A percentile compares a stretch with the other conserved stretches of the same genome.
Evolutionary conservation across 2,329 filamentous ascomycete species (phyloP).

Genomic region (Truncatella angustata): DNA sequence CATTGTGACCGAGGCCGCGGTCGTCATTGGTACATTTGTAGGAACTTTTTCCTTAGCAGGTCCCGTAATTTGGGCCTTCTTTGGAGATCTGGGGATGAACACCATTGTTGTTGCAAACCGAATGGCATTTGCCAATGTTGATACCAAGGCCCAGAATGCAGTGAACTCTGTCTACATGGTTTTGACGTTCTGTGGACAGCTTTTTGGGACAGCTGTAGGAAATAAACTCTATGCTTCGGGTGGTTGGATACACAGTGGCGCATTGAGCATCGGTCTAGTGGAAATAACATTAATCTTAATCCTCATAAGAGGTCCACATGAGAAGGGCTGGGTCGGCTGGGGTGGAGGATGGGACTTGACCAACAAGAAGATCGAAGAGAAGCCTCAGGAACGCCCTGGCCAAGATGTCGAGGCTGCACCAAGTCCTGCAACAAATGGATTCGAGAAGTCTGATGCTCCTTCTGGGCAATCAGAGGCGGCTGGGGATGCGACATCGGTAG

Average conservation of each 20-base stretch:
- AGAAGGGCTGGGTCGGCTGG: conserved; percentile 31
- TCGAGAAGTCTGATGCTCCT: not conserved
- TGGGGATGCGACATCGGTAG: not conserved
- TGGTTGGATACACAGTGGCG: conserved; percentile 30
- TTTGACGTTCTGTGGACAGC: conserved; percentile 29
- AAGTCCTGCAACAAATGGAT: not conserved
- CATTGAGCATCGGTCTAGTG: conserved; percentile 28
- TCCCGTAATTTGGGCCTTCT: conserved; percentile 29
- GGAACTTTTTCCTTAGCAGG: conserved; percentile 31
- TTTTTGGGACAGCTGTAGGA: conserved; percentile 30
- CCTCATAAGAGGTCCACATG: conserved; percentile 24
- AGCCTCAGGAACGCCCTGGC: not conserved
- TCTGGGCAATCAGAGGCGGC: not conserved
- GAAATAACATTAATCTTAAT: conserved; percentile 21
- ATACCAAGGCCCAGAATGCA: conserved; percentile 31
- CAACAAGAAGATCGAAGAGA: conserved; percentile 14
- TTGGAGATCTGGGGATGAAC: conserved; percentile 31
- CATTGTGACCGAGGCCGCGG: conserved; percentile 15
- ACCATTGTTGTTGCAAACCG: conserved; percentile 29
- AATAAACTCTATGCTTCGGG: conserved; percentile 29
- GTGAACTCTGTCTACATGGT: conserved; percentile 37
- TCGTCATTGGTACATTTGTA: conserved; percentile 28
- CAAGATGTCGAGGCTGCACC: not conserved
- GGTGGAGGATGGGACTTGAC: conserved; percentile 27
- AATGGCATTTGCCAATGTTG: conserved; percentile 28